Base-by-base conservation (phyloP, 768 basidiomycete genomes). In the Tulasnella sp. region DNA sequence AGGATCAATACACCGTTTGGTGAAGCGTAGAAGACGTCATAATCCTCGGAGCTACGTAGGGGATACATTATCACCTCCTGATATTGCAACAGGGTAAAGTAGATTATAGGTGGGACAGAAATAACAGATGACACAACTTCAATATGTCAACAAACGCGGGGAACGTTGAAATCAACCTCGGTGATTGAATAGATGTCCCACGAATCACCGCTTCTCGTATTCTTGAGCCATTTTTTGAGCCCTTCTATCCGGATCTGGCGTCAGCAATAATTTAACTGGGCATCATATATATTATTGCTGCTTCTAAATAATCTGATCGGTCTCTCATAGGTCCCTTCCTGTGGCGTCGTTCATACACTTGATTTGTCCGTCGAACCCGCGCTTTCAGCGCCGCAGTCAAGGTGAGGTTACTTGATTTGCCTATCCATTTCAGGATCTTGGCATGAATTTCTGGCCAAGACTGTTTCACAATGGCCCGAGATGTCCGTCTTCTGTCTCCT, bases 1-100 rank as follows among this genome's bases (percentile, higher is more conserved):
- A n/a, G n/a, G n/a, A n/a, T n/a, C n/a, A n/a, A n/a, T n/a, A n/a
- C n/a, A n/a, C n/a, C 41, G 23, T 44, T 34, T n/a, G 26, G n/a
- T 38, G 24, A 23, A 56, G 62, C n/a, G 29, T 51, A 94, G 91
- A 62, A 83, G 91, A 2, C 82, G 90, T 1, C 76, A 84, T 0
- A 79, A 79, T 2, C 72, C 94, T 64, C 75, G 82, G 38, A 77
- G 84, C 8, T 95, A 87, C 65, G 86, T 91, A 0, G 88, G 88
- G 0, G 92, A 94, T 68, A 95, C 92, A 0, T 86, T 88, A 0
- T 72, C 94, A 4, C 92, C 91, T n/a, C n/a, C n/a, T n/a, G n/a
- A n/a, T n/a, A n/a, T n/a, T n/a, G n/a, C n/a, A n/a, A n/a, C n/a
- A n/a, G n/a, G n/a, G n/a, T n/a, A n/a, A n/a, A n/a, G n/a, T n/a